Conservation (phyloP, 1,284 basidiomycete species). For the Grifola frondosa region DNA sequence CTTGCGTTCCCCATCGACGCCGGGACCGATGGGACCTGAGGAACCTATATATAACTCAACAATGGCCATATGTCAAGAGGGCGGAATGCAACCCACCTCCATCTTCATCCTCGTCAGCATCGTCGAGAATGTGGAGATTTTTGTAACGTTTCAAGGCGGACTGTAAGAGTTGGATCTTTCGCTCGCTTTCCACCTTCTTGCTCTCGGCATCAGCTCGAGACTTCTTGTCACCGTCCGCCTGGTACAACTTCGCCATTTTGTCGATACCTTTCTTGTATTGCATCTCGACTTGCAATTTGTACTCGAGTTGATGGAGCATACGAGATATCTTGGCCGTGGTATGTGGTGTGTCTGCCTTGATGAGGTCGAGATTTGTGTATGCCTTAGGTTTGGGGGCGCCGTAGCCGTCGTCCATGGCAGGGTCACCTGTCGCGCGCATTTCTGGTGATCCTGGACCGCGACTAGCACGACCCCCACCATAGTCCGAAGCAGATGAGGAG, state of each 20-base stretch:
- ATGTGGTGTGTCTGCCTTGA: conserved; percentile 96
- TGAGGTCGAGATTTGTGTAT: conserved; percentile 84
- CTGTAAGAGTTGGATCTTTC: conserved; percentile 93
- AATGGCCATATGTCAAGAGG: too few species aligned
- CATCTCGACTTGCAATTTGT: conserved; percentile 97
- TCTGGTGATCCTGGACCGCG: conserved; percentile 42
- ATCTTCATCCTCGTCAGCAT: conserved; percentile 76
- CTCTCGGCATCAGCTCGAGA: conserved; percentile 89
- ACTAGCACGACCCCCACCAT: conserved; percentile 41
- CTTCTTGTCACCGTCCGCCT: conserved; percentile 95
- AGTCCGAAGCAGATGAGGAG: conserved; percentile 39
- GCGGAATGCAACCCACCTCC: conserved; percentile 39
- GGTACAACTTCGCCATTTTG: conserved; percentile 96
- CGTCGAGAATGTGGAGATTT: conserved; percentile 92
- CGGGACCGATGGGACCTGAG: conserved; percentile 39
- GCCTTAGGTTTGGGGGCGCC: conserved; percentile 55
- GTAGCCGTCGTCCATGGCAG: conserved; percentile 39
- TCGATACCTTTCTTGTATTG: conserved; percentile 99
- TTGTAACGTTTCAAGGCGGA: conserved; percentile 96
- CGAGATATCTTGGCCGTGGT: conserved; percentile 95
- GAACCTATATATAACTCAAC: too few species aligned
- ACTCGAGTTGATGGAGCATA: conserved; percentile 99
- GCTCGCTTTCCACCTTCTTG: conserved; percentile 92
- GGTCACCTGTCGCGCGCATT: conserved; percentile 30
- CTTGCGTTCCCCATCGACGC: conserved; percentile 86